Base-by-base conservation (phyloP, 306 rosid genomes). In the Betula pendula region DNA sequence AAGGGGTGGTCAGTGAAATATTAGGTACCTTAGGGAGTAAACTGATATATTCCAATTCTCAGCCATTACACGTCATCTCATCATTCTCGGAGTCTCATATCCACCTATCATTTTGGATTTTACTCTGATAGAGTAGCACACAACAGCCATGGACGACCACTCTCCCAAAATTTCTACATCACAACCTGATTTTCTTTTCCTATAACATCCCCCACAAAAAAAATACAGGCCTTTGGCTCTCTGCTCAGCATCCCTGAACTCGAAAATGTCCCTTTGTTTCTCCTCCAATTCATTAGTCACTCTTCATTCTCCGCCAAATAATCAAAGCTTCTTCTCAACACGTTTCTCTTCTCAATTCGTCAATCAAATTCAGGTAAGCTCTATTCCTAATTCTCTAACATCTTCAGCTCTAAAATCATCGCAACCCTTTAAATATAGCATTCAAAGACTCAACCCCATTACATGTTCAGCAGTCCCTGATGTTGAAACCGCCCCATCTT, bases 181-280 rank as follows among this genome's bases (percentile, higher is more conserved):
- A 71, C 29, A 83, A 17, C 74, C 47, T 55, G 16, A 25, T 35
- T 65, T 70, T 44, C 70, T 31, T 49, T 72, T 49, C 58, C 82
- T 15, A 16, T 14, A 38, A 71, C 27, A 35, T 42, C 16, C 55
- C 48, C 51, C 33, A 2, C 31, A 68, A 75, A 33, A 77, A n/a
- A n/a, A 25, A 20, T 68, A 51, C 71, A 31, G 74, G 38, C 73
- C 9, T 59, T 35, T 25, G 67, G 11, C 65, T 59, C 49, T 24
- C 75, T 52, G 42, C 12, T 14, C 52, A 50, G 58, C 52, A 29
- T 20, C 38, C 63, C 14, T 8, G 7, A 78, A 55, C 71, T 60
- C 3, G 47, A 47, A 85, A 72, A 95, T 96, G 96, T 84, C 94
- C 73, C 76, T 91, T 40, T 84, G 86, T 72, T 91, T 78, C 79